Percentiles rank a stretch among this genome's conserved stretches.
These are phyloP conservation scores for Angophora floribunda DNA, from an alignment of 345 rosid genomes.

Conservation along the genomic window DNA sequence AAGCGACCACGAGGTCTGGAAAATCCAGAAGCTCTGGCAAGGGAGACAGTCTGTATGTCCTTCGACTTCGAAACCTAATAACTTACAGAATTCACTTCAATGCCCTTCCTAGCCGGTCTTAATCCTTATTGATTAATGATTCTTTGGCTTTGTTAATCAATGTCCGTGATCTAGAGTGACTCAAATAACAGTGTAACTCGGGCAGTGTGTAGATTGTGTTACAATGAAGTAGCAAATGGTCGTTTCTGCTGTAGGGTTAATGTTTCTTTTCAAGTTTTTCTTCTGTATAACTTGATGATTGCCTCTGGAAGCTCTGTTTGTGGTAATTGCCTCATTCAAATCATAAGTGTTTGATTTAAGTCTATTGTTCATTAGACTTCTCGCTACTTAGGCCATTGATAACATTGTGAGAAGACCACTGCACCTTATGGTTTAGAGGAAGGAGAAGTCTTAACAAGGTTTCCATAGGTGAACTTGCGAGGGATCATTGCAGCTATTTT, in stretches of 20 bases:
- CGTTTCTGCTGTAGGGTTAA: neutral
- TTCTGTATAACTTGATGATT: neutral
- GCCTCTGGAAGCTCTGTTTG: neutral
- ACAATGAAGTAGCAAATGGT: neutral
- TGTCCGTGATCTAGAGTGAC: neutral
- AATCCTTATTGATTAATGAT: neutral
- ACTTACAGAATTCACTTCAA: neutral
- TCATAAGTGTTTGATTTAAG: neutral
- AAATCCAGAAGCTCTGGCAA: constrained; percentile 73
- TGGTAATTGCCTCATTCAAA: neutral
- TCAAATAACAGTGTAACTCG: neutral
- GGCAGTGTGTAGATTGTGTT: neutral
- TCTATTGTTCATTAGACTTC: neutral
- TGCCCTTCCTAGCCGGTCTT: neutral
- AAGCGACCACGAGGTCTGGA: constrained; percentile 57
- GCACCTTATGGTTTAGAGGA: neutral
- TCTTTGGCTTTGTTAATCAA: neutral
- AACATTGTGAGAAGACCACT: neutral
- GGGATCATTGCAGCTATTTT: neutral
- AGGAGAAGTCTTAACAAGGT: neutral
- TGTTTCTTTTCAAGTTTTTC: neutral
- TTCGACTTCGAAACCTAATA: neutral
- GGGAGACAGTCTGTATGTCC: constrained; percentile 80
- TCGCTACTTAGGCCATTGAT: neutral
- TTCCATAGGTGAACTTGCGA: neutral